A percentile compares a stretch with the other conserved stretches of the same genome.
Evolutionary conservation across 345 rosid species (phyloP).

Genomic region (Eucalyptus brandiana): DNA sequence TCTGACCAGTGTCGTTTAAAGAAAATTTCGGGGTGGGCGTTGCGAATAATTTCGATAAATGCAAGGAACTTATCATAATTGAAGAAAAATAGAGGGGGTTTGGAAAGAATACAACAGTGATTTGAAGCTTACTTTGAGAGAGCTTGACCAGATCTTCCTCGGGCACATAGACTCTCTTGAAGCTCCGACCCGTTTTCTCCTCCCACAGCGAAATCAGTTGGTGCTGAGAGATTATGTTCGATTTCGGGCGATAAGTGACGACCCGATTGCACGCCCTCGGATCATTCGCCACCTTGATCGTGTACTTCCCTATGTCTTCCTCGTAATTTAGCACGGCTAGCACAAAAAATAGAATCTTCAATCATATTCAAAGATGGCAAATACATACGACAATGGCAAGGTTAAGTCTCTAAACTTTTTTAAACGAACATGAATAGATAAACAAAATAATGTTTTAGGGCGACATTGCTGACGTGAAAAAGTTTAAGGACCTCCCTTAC

Average conservation of each 20-base stretch:
- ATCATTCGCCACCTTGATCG: conserved; percentile 24
- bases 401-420: not conserved
- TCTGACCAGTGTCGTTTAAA: not conserved
- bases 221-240: conserved; percentile 14
- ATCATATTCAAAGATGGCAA: not conserved
- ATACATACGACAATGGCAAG: not conserved
- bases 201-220: conserved; percentile 23
- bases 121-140: conserved; percentile 7
- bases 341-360: not conserved
- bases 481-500: not conserved
- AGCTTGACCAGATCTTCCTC: conserved; percentile 22
- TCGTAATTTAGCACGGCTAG: conserved; percentile 28
- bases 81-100: not conserved
- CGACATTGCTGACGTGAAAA: not conserved
- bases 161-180: conserved; percentile 4
- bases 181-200: conserved; percentile 14
- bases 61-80: not conserved
- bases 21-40: too few relatives aligned
- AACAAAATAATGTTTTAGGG: not conserved
- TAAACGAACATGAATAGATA: not conserved
- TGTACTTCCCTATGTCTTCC: conserved; percentile 19
- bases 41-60: not conserved
- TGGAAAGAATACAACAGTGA: not conserved
- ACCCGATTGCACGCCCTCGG: conserved; percentile 10
- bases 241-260: not conserved